Percentiles rank a stretch among this genome's conserved stretches.
Conservation (phyloP, 148 eudicot genomes). For the Silene uniflora region DNA sequence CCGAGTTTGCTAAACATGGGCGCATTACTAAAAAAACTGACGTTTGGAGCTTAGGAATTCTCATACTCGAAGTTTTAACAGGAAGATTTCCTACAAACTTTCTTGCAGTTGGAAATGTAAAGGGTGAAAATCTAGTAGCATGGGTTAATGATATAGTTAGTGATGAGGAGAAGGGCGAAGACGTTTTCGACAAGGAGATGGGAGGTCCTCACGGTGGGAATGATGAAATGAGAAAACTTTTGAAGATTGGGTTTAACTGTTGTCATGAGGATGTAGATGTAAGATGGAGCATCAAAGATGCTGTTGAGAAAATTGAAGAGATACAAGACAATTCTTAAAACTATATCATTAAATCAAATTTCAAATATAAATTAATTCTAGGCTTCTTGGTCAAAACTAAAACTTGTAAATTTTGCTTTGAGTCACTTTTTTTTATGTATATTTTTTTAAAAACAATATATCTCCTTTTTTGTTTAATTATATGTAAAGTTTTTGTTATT, state of each 20-base stretch:
- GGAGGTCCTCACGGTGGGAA: constrained; percentile 22
- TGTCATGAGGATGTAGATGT: constrained; percentile 51
- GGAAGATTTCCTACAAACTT: constrained; percentile 59
- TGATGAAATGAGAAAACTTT: constrained; percentile 48
- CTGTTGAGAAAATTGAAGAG: constrained; percentile 42
- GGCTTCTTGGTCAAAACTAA: constrained; percentile 12
- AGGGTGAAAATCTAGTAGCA: constrained; percentile 34
- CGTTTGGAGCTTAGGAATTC: constrained; percentile 68
- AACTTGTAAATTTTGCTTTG: constrained; percentile 5
- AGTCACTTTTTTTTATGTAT: background rate
- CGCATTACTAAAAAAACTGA: constrained; percentile 53
- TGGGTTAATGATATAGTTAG: constrained; percentile 42
- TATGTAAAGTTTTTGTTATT: background rate
- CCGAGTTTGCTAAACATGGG: constrained; percentile 48
- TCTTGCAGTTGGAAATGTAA: constrained; percentile 34
- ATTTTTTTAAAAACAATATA: background rate
- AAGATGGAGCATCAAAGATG: constrained; percentile 51
- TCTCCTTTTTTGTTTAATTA: background rate
- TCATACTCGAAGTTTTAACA: constrained; percentile 56
- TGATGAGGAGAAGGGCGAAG: constrained; percentile 22
- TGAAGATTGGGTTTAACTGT: constrained; percentile 49
- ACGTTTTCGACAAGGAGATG: constrained; percentile 53
- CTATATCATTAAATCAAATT: constrained; percentile 1
- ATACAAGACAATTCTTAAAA: constrained; percentile 30
- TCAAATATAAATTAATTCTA: constrained; percentile 2